These are phyloP conservation scores for Sphenostylis stenocarpa DNA, from an alignment of 306 rosid species.

Conservation along the genomic window DNA sequence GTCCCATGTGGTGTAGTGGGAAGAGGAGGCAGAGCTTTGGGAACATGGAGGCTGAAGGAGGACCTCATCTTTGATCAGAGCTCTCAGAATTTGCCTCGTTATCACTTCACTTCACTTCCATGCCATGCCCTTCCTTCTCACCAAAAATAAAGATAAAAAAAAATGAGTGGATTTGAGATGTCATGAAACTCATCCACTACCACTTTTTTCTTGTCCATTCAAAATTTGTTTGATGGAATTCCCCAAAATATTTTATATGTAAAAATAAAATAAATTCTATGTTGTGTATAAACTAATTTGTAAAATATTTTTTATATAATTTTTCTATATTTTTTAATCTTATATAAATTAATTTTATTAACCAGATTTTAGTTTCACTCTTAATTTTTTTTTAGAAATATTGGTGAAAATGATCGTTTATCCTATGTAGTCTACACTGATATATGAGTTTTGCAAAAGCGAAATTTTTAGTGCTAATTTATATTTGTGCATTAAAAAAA, in stretches of 20 bases:
- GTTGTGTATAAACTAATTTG: too few relatives aligned
- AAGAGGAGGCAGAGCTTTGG: constrained; percentile 80
- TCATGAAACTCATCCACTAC: constrained; percentile 22
- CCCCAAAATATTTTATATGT: background rate
- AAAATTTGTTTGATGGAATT: background rate
- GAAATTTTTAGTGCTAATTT: too few relatives aligned
- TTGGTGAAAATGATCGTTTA: too few relatives aligned
- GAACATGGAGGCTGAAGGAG: constrained; percentile 60
- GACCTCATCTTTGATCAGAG: constrained; percentile 56
- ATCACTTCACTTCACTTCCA: constrained; percentile 49
- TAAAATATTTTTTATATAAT: too few relatives aligned
- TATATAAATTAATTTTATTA: too few relatives aligned
- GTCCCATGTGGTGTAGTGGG: constrained; percentile 18
- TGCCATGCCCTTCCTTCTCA: constrained; percentile 27
- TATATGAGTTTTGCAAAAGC: too few relatives aligned
- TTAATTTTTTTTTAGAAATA: too few relatives aligned
- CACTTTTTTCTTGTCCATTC: constrained; percentile 22
- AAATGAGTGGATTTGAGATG: background rate
- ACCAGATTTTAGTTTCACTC: too few relatives aligned
- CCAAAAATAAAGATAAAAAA: background rate
- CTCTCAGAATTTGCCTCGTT: constrained; percentile 42
- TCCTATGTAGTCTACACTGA: too few relatives aligned
- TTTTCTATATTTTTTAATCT: too few relatives aligned
- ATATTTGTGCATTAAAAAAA: too few relatives aligned
- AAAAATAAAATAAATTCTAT: too few relatives aligned